Base-by-base conservation (phyloP, 441 rosid genomes). In the Isatis lusitanica region DNA sequence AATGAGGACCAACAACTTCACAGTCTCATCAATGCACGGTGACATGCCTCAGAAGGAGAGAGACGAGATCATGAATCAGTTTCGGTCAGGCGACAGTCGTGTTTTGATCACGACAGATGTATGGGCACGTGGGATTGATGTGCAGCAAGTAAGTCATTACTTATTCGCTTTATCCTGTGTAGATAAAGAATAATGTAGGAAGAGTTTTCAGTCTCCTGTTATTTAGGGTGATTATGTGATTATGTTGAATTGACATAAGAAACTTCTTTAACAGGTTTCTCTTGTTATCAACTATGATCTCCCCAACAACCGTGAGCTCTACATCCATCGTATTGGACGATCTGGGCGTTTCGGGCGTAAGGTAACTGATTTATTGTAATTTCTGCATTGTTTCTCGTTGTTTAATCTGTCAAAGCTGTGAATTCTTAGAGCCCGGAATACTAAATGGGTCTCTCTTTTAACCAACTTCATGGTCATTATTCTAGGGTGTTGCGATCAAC, bases 31-130 rank as follows among this genome's bases (percentile, higher is more conserved):
- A 74, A 94, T 94, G 97, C 98, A 94, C 52, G 97, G 97, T 2
- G 98, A 94, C 84, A 90, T 94, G 98, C 98, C 98, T 66, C 97
- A 92, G 77, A 92, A 77, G 80, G 98, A 94, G 63, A 89, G 97
- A 84, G 98, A 92, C 73, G 94, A 88, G 58, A 90, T 92, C 67
- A 90, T 94, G 97, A 74, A 58, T 13, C 92, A 94, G 74, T 94
- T 94, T 71, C 84, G 90, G 30, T 74, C 84, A 17, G 98, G 93
- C 51, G 86, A 86, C 30, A 94, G 96, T 9, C 92, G 97, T 61
- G 98, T 94, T 48, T 87, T 94, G 62, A 94, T 92, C 81, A 94
- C 99, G 9, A 94, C 99, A 33, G 99, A 94, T 86, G 97, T 92
- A 68, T 92, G 97, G 97, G 99, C 99, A 10, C 88, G 98, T 24